phyloP scores from a whole-genome alignment of 176 grass and related monocot species.

The Phoenix roebelenii region DNA sequence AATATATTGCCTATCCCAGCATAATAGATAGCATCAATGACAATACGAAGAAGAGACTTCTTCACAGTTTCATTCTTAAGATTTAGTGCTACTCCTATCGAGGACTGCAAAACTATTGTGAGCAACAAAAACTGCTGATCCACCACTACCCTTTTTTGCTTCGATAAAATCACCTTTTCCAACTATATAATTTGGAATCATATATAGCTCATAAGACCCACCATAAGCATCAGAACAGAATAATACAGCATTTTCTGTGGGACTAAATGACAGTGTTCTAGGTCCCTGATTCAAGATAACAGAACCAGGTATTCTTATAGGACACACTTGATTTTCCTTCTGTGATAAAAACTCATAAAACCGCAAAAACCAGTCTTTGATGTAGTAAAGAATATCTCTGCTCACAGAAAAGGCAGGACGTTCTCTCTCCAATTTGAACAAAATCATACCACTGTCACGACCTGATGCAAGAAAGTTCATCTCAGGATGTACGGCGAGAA shows the following conservation, averaged over 20 bases:
- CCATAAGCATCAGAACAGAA: conserved; percentile 81
- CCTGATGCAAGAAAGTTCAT: too few relatives aligned
- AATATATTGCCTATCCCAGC: conserved; percentile 79
- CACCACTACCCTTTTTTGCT: conserved; percentile 58
- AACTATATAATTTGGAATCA: conserved; percentile 65
- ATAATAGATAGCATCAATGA: conserved; percentile 76
- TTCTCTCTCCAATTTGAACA: too few relatives aligned
- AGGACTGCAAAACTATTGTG: conserved; percentile 82
- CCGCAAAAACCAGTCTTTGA: too few relatives aligned
- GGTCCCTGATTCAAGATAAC: conserved; percentile 78
- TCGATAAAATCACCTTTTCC: conserved; percentile 75
- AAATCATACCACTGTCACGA: too few relatives aligned
- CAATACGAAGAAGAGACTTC: conserved; percentile 70
- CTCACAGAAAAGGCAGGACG: too few relatives aligned
- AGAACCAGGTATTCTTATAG: conserved; percentile 57
- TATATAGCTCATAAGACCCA: conserved; percentile 75
- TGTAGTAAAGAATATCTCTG: too few relatives aligned
- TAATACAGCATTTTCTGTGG: conserved; percentile 85
- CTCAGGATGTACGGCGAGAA: too few relatives aligned
- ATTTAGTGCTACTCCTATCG: conserved; percentile 81
- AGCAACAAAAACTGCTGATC: conserved; percentile 78
- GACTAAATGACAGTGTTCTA: conserved; percentile 65
- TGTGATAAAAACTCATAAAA: too few relatives aligned
- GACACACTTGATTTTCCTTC: conserved; percentile 9
- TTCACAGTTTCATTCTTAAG: conserved; percentile 89